These are phyloP conservation scores for Ulota crispa DNA, from an alignment of 225 moss, liverwort and hornwort species.

Conservation along the genomic window DNA sequence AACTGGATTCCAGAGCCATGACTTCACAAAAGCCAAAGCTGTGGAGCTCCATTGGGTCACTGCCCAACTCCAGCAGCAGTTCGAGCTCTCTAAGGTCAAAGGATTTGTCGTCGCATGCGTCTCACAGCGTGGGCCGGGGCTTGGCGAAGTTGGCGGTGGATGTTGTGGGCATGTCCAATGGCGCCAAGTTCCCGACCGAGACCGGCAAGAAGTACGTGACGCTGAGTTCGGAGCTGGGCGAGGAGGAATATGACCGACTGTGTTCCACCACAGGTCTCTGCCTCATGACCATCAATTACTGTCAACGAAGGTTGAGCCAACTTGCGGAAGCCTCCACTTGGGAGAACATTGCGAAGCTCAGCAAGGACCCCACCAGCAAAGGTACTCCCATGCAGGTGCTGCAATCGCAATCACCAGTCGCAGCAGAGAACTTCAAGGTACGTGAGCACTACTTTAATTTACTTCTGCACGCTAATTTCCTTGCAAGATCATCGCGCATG, in stretches of 20 bases:
- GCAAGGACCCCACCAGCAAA: too few relatives aligned
- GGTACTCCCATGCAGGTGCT: too few relatives aligned
- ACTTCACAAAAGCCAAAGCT: not conserved
- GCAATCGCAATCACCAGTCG: not conserved
- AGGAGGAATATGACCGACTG: not conserved
- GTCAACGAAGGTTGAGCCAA: not conserved
- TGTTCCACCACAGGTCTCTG: not conserved
- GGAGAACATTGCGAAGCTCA: too few relatives aligned
- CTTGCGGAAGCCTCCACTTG: too few relatives aligned
- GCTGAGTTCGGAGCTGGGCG: not conserved
- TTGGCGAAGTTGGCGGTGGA: not conserved
- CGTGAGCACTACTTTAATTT: too few relatives aligned
- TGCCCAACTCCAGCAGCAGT: too few relatives aligned
- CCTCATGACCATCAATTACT: constrained; percentile 3
- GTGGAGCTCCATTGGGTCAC: not conserved
- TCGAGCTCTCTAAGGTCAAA: too few relatives aligned
- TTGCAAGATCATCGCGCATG: too few relatives aligned
- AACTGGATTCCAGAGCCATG: not conserved
- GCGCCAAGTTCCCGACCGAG: not conserved
- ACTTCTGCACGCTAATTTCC: too few relatives aligned
- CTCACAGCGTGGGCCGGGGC: not conserved
- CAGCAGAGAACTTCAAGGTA: not conserved
- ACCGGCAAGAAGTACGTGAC: not conserved
- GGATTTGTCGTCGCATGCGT: too few relatives aligned
- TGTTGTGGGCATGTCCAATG: not conserved